Evolutionary conservation across 208 protist species (phyloP).

Genomic region (Perkinsela sp.): DNA sequence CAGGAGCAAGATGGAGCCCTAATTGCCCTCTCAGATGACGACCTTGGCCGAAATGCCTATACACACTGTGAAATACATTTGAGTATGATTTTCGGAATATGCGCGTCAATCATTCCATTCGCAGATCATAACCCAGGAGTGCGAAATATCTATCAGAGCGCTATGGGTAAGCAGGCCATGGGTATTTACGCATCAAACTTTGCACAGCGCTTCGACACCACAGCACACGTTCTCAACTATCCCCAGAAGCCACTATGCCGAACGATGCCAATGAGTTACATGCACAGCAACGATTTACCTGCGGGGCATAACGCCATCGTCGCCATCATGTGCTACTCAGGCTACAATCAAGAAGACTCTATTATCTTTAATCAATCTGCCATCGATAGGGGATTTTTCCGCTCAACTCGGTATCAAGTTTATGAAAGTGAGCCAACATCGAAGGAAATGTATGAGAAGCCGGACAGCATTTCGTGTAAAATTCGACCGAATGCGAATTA

Average conservation of each 20-base stretch:
- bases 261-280: slow-evolving; percentile 81
- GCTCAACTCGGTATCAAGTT: slow-evolving; percentile 39
- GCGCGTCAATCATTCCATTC: slow-evolving; percentile 91
- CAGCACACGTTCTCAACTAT: slow-evolving; percentile 90
- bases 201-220: slow-evolving; percentile 86
- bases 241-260: slow-evolving; percentile 86
- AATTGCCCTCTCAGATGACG: slow-evolving; percentile 70
- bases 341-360: slow-evolving; percentile 99
- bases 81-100: slow-evolving; percentile 53
- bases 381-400: slow-evolving; percentile 85
- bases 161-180: slow-evolving; percentile 99
- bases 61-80: slow-evolving; percentile 75
- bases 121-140: slow-evolving; percentile 99
- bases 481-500: slow-evolving; percentile 17
- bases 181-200: slow-evolving; percentile 79
- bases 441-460: slow-evolving; percentile 24
- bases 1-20: slow-evolving; percentile 93
- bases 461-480: slow-evolving; percentile 9
- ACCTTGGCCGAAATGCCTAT: slow-evolving; percentile 39
- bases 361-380: slow-evolving; percentile 85
- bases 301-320: slow-evolving; percentile 97
- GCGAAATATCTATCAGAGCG: slow-evolving; percentile 99
- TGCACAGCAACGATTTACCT: slow-evolving; percentile 80
- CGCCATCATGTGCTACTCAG: slow-evolving; percentile 96
- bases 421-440: slow-evolving; percentile 2